Base-by-base conservation (phyloP, 2,329 filamentous ascomycete species). In the Epichloe aotearoae region DNA sequence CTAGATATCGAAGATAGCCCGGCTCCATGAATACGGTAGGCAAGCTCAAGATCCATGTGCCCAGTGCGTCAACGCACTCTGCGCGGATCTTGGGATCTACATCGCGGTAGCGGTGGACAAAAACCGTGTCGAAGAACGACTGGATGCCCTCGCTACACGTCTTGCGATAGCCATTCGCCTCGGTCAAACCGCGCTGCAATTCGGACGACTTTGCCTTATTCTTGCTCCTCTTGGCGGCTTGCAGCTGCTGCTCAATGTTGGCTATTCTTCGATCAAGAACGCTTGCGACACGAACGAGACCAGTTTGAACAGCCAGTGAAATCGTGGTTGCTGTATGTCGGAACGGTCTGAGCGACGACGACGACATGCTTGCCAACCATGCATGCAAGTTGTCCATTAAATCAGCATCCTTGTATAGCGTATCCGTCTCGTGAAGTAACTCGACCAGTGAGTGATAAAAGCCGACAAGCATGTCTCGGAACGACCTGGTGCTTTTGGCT, bases 41-140 rank as follows among this genome's bases (percentile, higher is more conserved):
- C 48, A 95, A 80, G 11, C 79, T 79, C 63, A 83, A 78, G 58
- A 97, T 94, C 93, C 93, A 98, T 40, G 82, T 78, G 30, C 90
- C 89, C 8, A 98, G 74, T 14, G 88, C 88, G 55, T 86, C 82
- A 23, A 95, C 83, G 62, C 91, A 96, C 61, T 96, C 91, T 1
- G 84, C 82, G 49, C 93, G 81, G 57, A 98, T 95, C 59, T 81
- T 86, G 6, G 88, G 81, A 61, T 98, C 93, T 33, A 96, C 81
- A 63, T 98, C 93, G 54, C 93, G 86, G 66, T 97, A 98, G 46
- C 93, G 83, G 67, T 98, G 91, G 33, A 96, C 85, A 63, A 95
- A 98, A 45, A 97, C 83, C 2, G 87, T 86, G 58, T 95, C 86
- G 62, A 97, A 95, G 59, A 89, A 88, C 57, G 94, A 88, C 57